Base-by-base conservation (phyloP, 2,329 filamentous ascomycete genomes). In the Nigrospora oryzae region DNA sequence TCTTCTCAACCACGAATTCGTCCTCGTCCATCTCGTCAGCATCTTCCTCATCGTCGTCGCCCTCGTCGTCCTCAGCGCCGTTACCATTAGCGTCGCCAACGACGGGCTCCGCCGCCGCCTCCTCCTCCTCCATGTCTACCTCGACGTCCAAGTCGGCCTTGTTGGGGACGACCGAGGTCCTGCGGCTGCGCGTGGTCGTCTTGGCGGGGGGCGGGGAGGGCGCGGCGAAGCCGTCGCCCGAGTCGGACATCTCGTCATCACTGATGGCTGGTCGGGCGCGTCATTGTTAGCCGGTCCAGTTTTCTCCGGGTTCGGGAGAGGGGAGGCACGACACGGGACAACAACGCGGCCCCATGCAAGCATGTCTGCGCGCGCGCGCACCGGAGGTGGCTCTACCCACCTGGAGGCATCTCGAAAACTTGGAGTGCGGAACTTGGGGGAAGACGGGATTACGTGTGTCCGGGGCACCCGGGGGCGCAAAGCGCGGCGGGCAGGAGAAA, bases 1-100 rank as follows among this genome's bases (percentile, higher is more conserved):
- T 89, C 54, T 79, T 76, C 59, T 91, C 85, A 5, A 93, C 86
- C 13, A 87, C 75, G 55, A 77, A 90, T 57, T 60, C 62, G 0
- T 63, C 62, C 2, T 59, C 63, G 5, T 61, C 61, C 0, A 61
- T 63, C 0, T 61, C 61, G 11, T 59, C 62, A 3, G 63, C 60
- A 2, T 56, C 55, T 3, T 60, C 57, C n/a, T 59, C 57, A 2
- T 57, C 49, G 10, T 47, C 51, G 14, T 59, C 56, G 0, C 52
- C 54, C 0, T 56, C 54, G 0, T 52, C 48, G 1, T 44, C 50
- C 2, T 35, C 43, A 12, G 40, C 53, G 36, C 53, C 49, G 38
- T 44, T 53, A 17, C 48, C 50, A 13, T 48, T 45, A 2, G 47
- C n/a, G 15, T 50, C 52, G 3, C 46, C 48, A 7, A 28, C 7